A percentile compares a stretch with the other conserved stretches of the same genome.
These are phyloP conservation scores for Monosporascus sp. DNA, from an alignment of 2,329 filamentous ascomycete genomes.

Conservation along the genomic window DNA sequence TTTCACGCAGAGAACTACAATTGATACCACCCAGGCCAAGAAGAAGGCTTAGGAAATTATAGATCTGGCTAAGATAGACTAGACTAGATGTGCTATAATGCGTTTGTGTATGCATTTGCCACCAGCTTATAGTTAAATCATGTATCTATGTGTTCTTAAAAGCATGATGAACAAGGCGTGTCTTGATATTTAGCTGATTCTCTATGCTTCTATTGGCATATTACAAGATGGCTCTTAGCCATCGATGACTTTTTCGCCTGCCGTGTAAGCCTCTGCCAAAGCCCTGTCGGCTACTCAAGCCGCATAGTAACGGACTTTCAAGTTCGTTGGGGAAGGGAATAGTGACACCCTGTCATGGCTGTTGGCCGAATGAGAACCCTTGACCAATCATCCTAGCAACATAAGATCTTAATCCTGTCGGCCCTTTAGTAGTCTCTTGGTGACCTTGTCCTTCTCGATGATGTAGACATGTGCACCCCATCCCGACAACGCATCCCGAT, in stretches of 20 bases:
- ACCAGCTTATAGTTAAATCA: constrained; percentile 7
- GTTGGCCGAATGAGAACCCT: background rate
- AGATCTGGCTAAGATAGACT: constrained; percentile 32
- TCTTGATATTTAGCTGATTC: constrained; percentile 6
- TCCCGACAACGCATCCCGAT: constrained; percentile 91
- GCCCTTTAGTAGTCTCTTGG: constrained; percentile 96
- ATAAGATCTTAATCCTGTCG: constrained; percentile 69
- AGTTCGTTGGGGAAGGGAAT: background rate
- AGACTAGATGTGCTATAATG: constrained; percentile 23
- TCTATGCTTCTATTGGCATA: constrained; percentile 9
- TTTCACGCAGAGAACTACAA: constrained; percentile 50
- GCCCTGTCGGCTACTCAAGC: background rate
- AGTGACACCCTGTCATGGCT: background rate
- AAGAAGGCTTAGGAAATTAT: constrained; percentile 36
- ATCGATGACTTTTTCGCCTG: constrained; percentile 10
- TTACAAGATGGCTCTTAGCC: constrained; percentile 16
- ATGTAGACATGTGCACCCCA: constrained; percentile 99
- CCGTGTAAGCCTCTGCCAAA: too few relatives aligned
- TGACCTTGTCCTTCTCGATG: constrained; percentile 99
- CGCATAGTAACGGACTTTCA: background rate
- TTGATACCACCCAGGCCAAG: constrained; percentile 39
- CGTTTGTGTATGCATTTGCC: background rate
- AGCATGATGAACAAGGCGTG: background rate
- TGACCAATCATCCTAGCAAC: background rate
- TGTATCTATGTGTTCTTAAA: background rate